These are phyloP conservation scores for Monilinia laxa DNA, from an alignment of 2,329 filamentous ascomycete species.

Conservation along the genomic window DNA sequence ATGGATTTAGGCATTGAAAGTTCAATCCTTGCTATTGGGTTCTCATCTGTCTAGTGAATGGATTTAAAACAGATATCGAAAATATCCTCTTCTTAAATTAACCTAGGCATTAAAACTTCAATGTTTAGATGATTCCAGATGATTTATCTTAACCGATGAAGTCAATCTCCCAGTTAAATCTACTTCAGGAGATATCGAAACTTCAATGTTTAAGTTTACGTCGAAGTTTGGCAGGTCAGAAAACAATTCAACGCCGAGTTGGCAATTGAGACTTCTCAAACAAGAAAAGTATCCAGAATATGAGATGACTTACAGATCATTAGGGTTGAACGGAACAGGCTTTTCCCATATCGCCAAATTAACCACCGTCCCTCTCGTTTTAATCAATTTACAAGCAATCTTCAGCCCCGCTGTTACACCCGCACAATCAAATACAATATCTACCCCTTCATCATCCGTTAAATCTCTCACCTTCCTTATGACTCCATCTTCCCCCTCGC, in stretches of 20 bases:
- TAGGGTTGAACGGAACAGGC: slow-evolving; percentile 52
- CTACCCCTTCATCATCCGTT: slow-evolving; percentile 51
- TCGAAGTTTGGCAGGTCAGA: too few relatives aligned
- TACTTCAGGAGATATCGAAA: too few relatives aligned
- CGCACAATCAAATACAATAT: slow-evolving; percentile 62
- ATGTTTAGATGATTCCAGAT: too few relatives aligned
- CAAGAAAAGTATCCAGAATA: neutral
- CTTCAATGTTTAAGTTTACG: too few relatives aligned
- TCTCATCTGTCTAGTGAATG: too few relatives aligned
- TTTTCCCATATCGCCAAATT: slow-evolving; percentile 67
- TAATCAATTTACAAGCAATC: slow-evolving; percentile 49
- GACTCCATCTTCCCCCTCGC: slow-evolving; percentile 52
- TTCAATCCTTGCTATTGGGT: too few relatives aligned
- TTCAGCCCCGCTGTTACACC: slow-evolving; percentile 52
- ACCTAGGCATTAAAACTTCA: too few relatives aligned
- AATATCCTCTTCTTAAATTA: too few relatives aligned
- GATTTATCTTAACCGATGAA: too few relatives aligned
- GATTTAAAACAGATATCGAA: too few relatives aligned
- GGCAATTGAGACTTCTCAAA: neutral
- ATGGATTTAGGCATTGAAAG: too few relatives aligned
- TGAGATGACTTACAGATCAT: slow-evolving; percentile 44
- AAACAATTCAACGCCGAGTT: neutral
- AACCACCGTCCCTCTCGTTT: slow-evolving; percentile 56
- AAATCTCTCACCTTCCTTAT: slow-evolving; percentile 48
- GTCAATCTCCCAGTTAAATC: too few relatives aligned